Conservation (phyloP, 2,329 filamentous ascomycete genomes). For the Stagonosporopsis vannaccii region DNA sequence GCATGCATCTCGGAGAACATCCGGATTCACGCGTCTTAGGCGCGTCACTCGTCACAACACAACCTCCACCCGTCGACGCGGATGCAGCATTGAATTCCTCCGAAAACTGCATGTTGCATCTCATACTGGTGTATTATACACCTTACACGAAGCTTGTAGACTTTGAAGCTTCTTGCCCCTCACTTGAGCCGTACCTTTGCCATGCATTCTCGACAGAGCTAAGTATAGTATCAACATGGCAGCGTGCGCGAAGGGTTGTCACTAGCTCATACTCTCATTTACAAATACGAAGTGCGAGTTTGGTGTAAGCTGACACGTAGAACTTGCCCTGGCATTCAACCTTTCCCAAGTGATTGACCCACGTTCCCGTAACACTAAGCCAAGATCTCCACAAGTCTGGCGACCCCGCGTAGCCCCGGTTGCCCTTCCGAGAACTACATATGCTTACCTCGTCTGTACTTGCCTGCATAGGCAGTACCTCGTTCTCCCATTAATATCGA, state of each 20-base stretch:
- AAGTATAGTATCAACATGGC: slow-evolving; percentile 14
- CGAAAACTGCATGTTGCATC: not conserved
- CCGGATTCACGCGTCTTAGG: slow-evolving; percentile 4
- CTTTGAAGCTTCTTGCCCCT: not conserved
- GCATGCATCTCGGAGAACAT: not conserved
- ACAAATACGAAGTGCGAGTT: slow-evolving; percentile 4
- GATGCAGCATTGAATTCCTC: slow-evolving; percentile 8
- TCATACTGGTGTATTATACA: not conserved
- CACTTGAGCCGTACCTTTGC: slow-evolving; percentile 4
- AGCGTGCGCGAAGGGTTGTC: not conserved
- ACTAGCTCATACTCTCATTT: slow-evolving; percentile 3
- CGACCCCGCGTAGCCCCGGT: slow-evolving; percentile 1
- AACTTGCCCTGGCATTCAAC: slow-evolving; percentile 1
- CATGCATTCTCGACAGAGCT: slow-evolving; percentile 18
- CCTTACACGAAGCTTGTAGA: not conserved
- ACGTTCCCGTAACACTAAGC: slow-evolving; percentile 14
- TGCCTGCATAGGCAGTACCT: slow-evolving; percentile 6
- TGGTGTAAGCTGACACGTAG: slow-evolving; percentile 6
- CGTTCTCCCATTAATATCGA: not conserved
- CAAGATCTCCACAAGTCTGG: slow-evolving; percentile 1
- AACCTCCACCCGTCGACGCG: not conserved
- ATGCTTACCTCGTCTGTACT: not conserved
- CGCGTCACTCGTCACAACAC: not conserved
- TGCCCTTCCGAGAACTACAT: not conserved
- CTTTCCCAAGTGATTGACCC: not conserved